Base-by-base conservation (phyloP, 768 basidiomycete species). In the Heimioporus sp. region DNA sequence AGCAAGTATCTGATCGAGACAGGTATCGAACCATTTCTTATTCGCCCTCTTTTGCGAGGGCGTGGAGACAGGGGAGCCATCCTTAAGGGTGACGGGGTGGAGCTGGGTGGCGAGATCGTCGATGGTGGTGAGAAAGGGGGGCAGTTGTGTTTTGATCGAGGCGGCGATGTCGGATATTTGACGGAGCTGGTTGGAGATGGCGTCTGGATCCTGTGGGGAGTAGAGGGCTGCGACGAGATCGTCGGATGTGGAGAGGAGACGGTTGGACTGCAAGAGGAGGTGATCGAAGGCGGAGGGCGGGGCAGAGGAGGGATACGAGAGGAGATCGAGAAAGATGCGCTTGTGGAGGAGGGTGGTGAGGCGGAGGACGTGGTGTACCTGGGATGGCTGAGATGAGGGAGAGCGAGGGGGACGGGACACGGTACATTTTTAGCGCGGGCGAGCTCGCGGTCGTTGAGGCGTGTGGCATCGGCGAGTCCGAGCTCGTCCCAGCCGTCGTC, bases 401-500 rank as follows among this genome's bases (percentile, higher is more conserved):
- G 30, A 32, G 10, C 5, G 43, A 53, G 31, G 39, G n/a, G 44
- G 50, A 49, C 5, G 36, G 36, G 48, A 13, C 47, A 60, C 65
- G 16, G 10, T 46, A 87, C 87, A 76, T 81, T 82, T 61, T 81
- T 80, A 15, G 82, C 70, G 40, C 82, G 76, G 21, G 74, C 73
- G n/a, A 81, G 62, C 61, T 90, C 88, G 30, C 63, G 64, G 2
- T 63, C 55, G 34, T 73, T 71, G 67, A 87, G 68, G 38, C 68
- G 74, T n/a, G 62, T 69, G 6, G 78, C 66, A n/a, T 68, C 73
- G 0, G 78, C 83, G 16, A 71, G 55, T 0, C 65, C 69, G 11
- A 89, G 70, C 58, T 87, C 86, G 49, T 80, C 80, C 85, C 84
- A 86, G 5, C 83, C 86, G 61, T 82, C 80, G 49, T 78, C 75